These are phyloP conservation scores for Rhododendron simsii DNA, from an alignment of 148 eudicot genomes.

Conservation along the genomic window DNA sequence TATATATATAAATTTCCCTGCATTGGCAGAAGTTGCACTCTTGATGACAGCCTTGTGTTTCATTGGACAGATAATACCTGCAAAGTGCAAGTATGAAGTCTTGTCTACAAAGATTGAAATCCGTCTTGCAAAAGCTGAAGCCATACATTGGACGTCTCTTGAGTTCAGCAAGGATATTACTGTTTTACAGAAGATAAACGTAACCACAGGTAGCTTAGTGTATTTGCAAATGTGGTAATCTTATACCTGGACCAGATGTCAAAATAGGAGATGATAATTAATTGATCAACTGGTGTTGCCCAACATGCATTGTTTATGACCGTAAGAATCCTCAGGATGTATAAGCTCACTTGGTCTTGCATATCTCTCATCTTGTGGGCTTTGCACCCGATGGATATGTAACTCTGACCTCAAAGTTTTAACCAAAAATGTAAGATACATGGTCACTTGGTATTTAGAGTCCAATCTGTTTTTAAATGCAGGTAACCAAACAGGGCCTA, in stretches of 20 bases:
- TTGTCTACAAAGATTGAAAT: constrained; percentile 91
- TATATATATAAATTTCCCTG: neutral
- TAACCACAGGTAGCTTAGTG: constrained; percentile 43
- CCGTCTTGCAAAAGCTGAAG: constrained; percentile 84
- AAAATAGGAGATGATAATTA: neutral
- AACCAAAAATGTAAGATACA: neutral
- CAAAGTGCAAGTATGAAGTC: constrained; percentile 68
- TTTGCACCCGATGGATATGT: neutral
- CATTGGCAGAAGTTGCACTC: neutral
- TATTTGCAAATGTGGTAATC: neutral
- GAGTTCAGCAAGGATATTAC: constrained; percentile 50
- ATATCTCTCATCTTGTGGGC: neutral
- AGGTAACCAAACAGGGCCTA: neutral
- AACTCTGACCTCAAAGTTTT: neutral
- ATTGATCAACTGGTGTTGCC: neutral
- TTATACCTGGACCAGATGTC: neutral
- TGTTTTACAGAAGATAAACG: constrained; percentile 44
- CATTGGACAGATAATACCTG: constrained; percentile 59
- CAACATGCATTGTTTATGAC: neutral
- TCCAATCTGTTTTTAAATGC: neutral
- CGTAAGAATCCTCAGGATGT: neutral
- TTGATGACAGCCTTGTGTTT: neutral
- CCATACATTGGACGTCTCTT: constrained; percentile 76
- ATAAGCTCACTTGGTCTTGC: neutral
- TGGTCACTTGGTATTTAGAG: neutral